Evolutionary conservation across 2,329 filamentous ascomycete genomes (phyloP).

Genomic region (Colletotrichum karsti): DNA sequence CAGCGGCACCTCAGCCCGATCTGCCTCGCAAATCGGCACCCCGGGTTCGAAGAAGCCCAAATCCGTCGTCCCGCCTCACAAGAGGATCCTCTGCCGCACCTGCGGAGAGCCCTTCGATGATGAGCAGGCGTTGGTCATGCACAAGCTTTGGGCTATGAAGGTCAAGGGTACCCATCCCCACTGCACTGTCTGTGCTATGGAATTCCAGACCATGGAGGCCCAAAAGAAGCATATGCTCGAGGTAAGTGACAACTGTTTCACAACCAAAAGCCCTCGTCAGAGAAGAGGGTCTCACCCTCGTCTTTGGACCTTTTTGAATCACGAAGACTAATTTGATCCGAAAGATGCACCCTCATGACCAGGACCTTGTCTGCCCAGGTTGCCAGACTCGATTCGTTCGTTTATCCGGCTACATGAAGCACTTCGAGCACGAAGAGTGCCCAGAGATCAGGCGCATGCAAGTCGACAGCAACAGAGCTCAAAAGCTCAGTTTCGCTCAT

Average conservation of each 20-base stretch:
- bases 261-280: background rate
- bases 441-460: slow-evolving; percentile 39
- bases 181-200: slow-evolving; percentile 47
- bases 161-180: slow-evolving; percentile 39
- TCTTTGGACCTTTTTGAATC: too few species aligned
- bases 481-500: slow-evolving; percentile 45
- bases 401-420: slow-evolving; percentile 48
- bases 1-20: background rate
- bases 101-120: background rate
- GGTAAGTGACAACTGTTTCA: slow-evolving; percentile 14
- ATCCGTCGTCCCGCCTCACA: slow-evolving; percentile 7
- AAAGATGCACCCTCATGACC: slow-evolving; percentile 48
- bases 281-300: background rate
- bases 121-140: background rate
- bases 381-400: slow-evolving; percentile 49
- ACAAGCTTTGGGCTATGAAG: slow-evolving; percentile 41
- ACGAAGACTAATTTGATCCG: slow-evolving; percentile 13
- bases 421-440: slow-evolving; percentile 55
- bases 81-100: background rate
- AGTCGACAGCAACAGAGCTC: slow-evolving; percentile 43
- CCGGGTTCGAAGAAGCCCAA: background rate
- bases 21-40: background rate
- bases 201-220: slow-evolving; percentile 46
- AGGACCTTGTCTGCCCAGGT: slow-evolving; percentile 56
- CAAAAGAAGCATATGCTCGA: slow-evolving; percentile 40